Evolutionary conservation across 179 eudicot genomes (phyloP).

Genomic region (Corrigiola litoralis): DNA sequence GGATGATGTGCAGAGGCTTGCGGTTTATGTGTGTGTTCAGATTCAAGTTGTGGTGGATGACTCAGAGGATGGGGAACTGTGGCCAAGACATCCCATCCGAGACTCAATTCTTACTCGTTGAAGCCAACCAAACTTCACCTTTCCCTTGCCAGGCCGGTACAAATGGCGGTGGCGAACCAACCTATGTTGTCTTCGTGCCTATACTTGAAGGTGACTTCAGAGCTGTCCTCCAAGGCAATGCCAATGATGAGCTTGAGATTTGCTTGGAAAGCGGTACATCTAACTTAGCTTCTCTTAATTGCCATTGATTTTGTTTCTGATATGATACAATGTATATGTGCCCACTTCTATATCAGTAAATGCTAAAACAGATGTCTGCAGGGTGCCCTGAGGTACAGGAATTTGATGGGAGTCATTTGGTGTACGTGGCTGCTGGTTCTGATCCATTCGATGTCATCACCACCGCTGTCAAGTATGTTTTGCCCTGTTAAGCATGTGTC

Average conservation of each 20-base stretch:
- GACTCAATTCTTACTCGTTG: slow-evolving; percentile 72
- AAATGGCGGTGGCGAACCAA: slow-evolving; percentile 18
- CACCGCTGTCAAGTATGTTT: slow-evolving; percentile 66
- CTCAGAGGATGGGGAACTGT: slow-evolving; percentile 62
- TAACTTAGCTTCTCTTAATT: not conserved
- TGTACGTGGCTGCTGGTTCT: slow-evolving; percentile 68
- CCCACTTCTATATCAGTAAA: no score
- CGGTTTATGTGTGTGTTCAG: slow-evolving; percentile 73
- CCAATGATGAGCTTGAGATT: slow-evolving; percentile 59
- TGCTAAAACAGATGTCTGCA: slow-evolving; percentile 9
- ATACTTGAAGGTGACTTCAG: slow-evolving; percentile 73
- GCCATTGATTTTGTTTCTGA: not conserved
- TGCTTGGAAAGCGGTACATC: slow-evolving; percentile 77
- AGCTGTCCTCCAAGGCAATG: slow-evolving; percentile 80
- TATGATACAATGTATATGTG: no score
- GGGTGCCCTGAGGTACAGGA: slow-evolving; percentile 73
- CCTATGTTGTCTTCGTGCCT: slow-evolving; percentile 69
- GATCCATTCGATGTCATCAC: slow-evolving; percentile 76
- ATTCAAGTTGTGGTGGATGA: slow-evolving; percentile 95
- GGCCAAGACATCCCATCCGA: slow-evolving; percentile 67
- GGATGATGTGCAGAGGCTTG: slow-evolving; percentile 44
- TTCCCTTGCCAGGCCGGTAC: slow-evolving; percentile 10
- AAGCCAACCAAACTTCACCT: slow-evolving; percentile 38
- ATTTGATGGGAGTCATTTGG: slow-evolving; percentile 68
- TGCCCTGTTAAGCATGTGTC: not conserved